Conservation (phyloP, 1,139 yeast species). For the Yamadazyma siamensis region DNA sequence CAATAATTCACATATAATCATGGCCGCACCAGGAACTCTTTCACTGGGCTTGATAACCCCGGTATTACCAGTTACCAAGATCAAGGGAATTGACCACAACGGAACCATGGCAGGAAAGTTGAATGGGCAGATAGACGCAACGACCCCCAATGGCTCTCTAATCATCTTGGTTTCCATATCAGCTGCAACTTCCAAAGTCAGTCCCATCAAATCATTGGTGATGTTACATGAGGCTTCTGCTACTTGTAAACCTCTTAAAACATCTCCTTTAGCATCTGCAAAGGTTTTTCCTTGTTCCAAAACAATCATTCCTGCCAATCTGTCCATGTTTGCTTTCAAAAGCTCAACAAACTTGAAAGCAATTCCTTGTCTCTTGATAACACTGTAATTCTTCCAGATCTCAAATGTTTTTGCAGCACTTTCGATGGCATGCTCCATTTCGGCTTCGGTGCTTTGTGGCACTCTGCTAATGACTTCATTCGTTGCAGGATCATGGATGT, state of each 20-base stretch:
- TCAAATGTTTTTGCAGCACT: slow-evolving; percentile 63
- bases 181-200: slow-evolving; percentile 62
- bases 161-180: slow-evolving; percentile 82
- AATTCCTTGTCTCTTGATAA: slow-evolving; percentile 71
- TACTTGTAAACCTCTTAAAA: slow-evolving; percentile 75
- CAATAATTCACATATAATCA: slow-evolving; percentile 72
- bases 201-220: slow-evolving; percentile 64
- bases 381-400: slow-evolving; percentile 55
- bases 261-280: slow-evolving; percentile 77
- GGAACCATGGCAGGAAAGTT: slow-evolving; percentile 89
- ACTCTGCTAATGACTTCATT: slow-evolving; percentile 63
- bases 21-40: slow-evolving; percentile 76
- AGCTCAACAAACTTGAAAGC: slow-evolving; percentile 71
- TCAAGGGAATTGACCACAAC: slow-evolving; percentile 75
- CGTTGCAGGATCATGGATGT: slow-evolving; percentile 76
- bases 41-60: slow-evolving; percentile 76
- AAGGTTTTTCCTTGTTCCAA: slow-evolving; percentile 81
- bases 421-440: slow-evolving; percentile 64
- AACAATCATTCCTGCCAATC: slow-evolving; percentile 69
- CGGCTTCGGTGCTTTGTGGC: slow-evolving; percentile 69
- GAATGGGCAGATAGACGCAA: slow-evolving; percentile 72
- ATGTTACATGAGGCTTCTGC: slow-evolving; percentile 69
- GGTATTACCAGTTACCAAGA: slow-evolving; percentile 76
- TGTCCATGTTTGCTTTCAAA: slow-evolving; percentile 65
- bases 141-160: slow-evolving; percentile 62